phyloP scores from a whole-genome alignment of 1,284 basidiomycete genomes.

The Ceratorhiza oryzae-sativae region DNA sequence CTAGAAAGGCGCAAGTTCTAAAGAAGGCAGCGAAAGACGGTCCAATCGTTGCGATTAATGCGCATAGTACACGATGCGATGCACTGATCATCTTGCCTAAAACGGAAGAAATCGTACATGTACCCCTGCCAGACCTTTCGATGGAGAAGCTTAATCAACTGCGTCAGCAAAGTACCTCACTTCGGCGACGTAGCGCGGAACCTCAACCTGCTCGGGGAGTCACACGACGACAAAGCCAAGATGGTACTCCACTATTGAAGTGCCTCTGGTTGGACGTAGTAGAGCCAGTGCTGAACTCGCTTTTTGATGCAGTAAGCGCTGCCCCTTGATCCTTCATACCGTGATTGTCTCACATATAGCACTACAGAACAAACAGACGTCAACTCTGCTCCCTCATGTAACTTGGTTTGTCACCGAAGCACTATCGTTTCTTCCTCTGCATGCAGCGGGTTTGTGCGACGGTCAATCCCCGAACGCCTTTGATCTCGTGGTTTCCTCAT shows the following conservation, averaged over 20 bases:
- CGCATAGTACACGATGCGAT: constrained; percentile 1
- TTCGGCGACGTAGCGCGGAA: not conserved
- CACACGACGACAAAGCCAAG: too few species aligned
- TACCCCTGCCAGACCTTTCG: not conserved
- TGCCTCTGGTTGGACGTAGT: too few species aligned
- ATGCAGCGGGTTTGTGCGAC: not conserved
- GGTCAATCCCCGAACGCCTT: not conserved
- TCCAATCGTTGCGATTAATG: constrained; percentile 6
- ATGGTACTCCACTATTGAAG: too few species aligned
- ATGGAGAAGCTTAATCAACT: not conserved
- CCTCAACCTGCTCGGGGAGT: not conserved
- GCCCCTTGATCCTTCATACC: not conserved
- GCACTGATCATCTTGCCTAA: not conserved
- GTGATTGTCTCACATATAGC: too few species aligned
- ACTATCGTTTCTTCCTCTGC: constrained; percentile 7
- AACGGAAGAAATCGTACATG: not conserved
- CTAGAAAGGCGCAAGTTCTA: not conserved
- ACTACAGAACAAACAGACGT: not conserved
- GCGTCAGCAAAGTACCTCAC: not conserved
- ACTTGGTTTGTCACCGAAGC: constrained; percentile 4
- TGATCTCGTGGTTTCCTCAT: not conserved
- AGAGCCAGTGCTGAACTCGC: too few species aligned
- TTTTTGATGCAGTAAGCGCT: too few species aligned
- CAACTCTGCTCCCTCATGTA: not conserved
- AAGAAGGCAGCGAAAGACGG: not conserved